Conservation (phyloP, 2,329 filamentous ascomycete genomes). For the Botrytis deweyae region DNA sequence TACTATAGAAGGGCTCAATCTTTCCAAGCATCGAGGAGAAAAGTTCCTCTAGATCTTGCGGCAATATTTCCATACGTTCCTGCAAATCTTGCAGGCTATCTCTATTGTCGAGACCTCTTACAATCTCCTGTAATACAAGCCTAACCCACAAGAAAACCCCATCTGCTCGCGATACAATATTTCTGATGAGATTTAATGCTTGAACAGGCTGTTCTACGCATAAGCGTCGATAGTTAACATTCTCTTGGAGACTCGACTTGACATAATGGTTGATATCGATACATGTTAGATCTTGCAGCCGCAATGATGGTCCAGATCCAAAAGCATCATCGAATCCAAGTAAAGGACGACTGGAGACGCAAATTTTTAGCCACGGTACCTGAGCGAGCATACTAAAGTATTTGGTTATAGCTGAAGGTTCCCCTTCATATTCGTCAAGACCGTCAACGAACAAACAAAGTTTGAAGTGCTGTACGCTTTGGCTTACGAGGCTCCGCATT, state of each 20-base stretch:
- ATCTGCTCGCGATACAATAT: constrained; percentile 19
- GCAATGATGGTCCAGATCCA: background rate
- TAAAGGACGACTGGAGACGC: constrained; percentile 21
- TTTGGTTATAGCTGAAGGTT: constrained; percentile 13
- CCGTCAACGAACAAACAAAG: background rate
- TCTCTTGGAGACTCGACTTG: background rate
- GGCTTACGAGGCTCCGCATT: background rate
- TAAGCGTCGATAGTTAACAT: background rate
- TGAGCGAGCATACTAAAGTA: constrained; percentile 12
- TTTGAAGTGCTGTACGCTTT: background rate
- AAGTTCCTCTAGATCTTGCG: constrained; percentile 29
- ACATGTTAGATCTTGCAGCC: constrained; percentile 19
- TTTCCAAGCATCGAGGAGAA: constrained; percentile 29
- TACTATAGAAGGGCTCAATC: constrained; percentile 26
- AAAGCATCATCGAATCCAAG: constrained; percentile 22
- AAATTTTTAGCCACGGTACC: constrained; percentile 18
- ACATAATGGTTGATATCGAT: constrained; percentile 20
- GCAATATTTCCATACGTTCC: constrained; percentile 26
- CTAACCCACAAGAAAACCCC: constrained; percentile 25
- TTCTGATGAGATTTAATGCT: background rate
- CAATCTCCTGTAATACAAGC: constrained; percentile 20
- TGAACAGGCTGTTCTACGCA: background rate
- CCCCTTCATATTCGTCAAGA: constrained; percentile 18
- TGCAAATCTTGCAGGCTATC: constrained; percentile 30
- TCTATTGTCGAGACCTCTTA: constrained; percentile 19